Evolutionary conservation across 306 rosid species (phyloP).

Genomic region (Pterocarpus santalinus): DNA sequence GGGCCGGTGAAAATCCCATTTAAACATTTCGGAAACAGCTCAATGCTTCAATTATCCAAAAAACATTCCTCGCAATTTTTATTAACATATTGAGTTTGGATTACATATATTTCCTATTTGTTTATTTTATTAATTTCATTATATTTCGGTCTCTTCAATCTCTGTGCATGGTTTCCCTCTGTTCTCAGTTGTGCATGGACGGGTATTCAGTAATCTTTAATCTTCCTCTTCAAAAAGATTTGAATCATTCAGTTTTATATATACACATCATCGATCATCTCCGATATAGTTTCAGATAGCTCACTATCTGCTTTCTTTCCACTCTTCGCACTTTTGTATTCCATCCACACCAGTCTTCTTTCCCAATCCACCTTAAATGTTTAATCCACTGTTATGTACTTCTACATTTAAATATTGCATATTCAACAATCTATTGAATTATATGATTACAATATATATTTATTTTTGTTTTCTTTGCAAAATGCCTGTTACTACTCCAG

Average conservation of each 20-base stretch:
- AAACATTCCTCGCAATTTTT: constrained; percentile 19
- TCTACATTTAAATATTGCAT: background rate
- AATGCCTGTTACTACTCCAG: constrained; percentile 2
- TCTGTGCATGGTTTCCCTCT: constrained; percentile 18
- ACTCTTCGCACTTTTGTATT: constrained; percentile 2
- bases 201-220: background rate
- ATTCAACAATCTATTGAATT: constrained; percentile 18
- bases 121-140: background rate
- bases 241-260: constrained; percentile 5
- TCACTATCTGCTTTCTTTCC: constrained; percentile 15
- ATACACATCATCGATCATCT: constrained; percentile 1
- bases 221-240: background rate
- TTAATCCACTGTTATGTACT: background rate
- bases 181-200: background rate
- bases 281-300: constrained; percentile 2
- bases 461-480: background rate
- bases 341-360: constrained; percentile 17
- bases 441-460: background rate
- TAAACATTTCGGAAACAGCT: constrained; percentile 24
- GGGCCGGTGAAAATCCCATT: constrained; percentile 10
- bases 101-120: constrained; percentile 2
- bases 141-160: constrained; percentile 10
- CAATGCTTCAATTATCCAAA: constrained; percentile 17
- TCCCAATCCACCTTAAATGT: constrained; percentile 9
- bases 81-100: constrained; percentile 14